Conservation (phyloP, 139 green algal species). For the Micractinium conductrix region DNA sequence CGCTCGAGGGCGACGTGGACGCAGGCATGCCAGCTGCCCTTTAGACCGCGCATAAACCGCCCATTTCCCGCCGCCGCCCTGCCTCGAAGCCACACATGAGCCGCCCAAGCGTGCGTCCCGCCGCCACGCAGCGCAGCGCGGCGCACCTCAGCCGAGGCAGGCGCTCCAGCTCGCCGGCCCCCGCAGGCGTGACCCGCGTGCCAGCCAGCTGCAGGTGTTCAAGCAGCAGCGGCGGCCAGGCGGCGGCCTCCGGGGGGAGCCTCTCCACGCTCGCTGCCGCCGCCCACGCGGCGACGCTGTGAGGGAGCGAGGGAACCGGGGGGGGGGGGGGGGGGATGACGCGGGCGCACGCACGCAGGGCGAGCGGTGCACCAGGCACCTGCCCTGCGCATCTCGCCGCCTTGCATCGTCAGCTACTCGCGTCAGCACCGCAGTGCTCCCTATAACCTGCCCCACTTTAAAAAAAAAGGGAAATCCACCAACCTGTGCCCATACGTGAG, state of each 20-base stretch:
- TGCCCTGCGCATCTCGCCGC: not conserved
- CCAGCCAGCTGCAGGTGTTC: slow-evolving; percentile 27
- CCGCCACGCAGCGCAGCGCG: too few relatives aligned
- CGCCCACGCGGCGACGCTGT: slow-evolving; percentile 10
- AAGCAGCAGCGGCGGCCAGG: slow-evolving; percentile 8
- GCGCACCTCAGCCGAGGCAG: not conserved
- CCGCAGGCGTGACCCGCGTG: too few relatives aligned
- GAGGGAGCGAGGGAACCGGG: not conserved
- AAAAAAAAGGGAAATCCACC: not conserved
- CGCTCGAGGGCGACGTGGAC: too few relatives aligned
- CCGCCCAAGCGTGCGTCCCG: too few relatives aligned
- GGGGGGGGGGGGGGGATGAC: not conserved
- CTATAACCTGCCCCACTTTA: too few relatives aligned
- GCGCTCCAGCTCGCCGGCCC: not conserved
- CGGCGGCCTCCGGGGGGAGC: slow-evolving; percentile 12
- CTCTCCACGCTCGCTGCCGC: not conserved
- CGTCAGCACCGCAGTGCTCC: too few relatives aligned
- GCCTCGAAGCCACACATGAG: too few relatives aligned
- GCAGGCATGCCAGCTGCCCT: too few relatives aligned
- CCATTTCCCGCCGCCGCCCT: too few relatives aligned
- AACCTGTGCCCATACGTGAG: slow-evolving; percentile 9
- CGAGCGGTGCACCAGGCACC: not conserved
- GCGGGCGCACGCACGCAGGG: not conserved
- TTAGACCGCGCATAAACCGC: too few relatives aligned
- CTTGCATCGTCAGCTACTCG: too few relatives aligned